Evolutionary conservation across 345 rosid species (phyloP).

Genomic region (Gossypium australe): DNA sequence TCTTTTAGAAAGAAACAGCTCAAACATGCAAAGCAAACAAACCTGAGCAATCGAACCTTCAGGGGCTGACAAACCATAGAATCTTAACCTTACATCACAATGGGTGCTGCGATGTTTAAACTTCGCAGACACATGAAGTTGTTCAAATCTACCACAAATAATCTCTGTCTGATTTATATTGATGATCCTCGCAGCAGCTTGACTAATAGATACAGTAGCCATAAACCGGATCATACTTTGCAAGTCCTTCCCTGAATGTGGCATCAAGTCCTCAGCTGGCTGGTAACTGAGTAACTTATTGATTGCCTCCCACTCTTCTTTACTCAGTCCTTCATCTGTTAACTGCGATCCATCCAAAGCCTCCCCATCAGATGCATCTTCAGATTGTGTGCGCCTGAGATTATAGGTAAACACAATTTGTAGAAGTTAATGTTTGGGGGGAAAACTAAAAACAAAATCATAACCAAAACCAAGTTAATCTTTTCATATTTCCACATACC

Average conservation of each 20-base stretch:
- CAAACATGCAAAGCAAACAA: conserved; percentile 26
- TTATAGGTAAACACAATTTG: conserved; percentile 19
- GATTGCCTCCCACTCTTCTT: conserved; percentile 95
- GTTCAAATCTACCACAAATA: conserved; percentile 90
- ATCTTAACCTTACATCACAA: conserved; percentile 70
- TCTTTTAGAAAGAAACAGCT: not conserved
- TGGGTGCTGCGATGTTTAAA: conserved; percentile 67
- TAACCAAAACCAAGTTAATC: not conserved
- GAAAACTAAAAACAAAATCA: conserved; percentile 8
- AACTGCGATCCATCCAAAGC: conserved; percentile 40
- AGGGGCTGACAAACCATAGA: conserved; percentile 91
- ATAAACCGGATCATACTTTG: conserved; percentile 76
- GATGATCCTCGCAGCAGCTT: conserved; percentile 84
- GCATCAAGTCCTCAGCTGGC: conserved; percentile 64
- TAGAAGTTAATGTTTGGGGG: not conserved
- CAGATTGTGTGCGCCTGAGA: conserved; percentile 56
- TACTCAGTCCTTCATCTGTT: conserved; percentile 67
- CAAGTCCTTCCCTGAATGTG: conserved; percentile 69
- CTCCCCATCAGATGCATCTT: conserved; percentile 45
- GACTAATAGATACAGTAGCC: conserved; percentile 69
- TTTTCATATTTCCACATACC: conserved; percentile 43
- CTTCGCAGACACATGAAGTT: conserved; percentile 76
- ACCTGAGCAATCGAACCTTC: conserved; percentile 99
- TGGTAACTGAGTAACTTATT: conserved; percentile 86
- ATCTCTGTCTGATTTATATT: conserved; percentile 64